Percentiles rank a stretch among this genome's conserved stretches.
Conservation (phyloP, 2,329 filamentous ascomycete species). For the Shiraia bambusicola region DNA sequence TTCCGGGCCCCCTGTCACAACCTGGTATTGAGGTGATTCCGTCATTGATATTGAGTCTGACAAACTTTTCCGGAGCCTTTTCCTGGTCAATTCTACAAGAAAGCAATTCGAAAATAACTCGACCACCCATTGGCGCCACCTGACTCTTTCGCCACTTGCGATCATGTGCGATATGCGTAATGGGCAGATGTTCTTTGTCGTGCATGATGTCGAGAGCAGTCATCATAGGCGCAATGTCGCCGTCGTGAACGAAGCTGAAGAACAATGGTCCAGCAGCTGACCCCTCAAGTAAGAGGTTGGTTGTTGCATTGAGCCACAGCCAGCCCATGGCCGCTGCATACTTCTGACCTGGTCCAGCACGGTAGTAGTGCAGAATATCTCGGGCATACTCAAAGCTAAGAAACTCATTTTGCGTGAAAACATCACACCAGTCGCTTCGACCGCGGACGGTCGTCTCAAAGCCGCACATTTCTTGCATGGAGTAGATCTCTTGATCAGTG, state of each 20-base stretch:
- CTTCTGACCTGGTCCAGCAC: conserved; percentile 58
- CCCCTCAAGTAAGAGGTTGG: conserved; percentile 50
- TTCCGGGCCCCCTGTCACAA: conserved; percentile 51
- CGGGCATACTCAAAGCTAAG: conserved; percentile 60
- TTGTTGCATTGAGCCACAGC: conserved; percentile 61
- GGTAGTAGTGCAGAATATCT: conserved; percentile 61
- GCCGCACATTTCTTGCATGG: conserved; percentile 64
- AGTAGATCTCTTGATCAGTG: conserved; percentile 53
- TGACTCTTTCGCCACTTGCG: conserved; percentile 59
- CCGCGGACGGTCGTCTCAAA: conserved; percentile 60
- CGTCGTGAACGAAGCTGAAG: conserved; percentile 63
- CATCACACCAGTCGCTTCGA: conserved; percentile 57
- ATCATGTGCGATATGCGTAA: conserved; percentile 46
- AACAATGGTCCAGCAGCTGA: conserved; percentile 51
- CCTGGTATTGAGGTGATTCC: conserved; percentile 53
- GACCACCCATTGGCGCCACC: conserved; percentile 59
- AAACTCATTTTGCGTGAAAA: conserved; percentile 59
- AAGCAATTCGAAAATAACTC: conserved; percentile 57
- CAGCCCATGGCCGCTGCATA: conserved; percentile 58
- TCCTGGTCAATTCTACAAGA: conserved; percentile 30
- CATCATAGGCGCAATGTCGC: conserved; percentile 59
- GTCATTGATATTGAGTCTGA: conserved; percentile 61
- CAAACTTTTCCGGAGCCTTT: conserved; percentile 31
- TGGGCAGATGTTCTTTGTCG: conserved; percentile 49
- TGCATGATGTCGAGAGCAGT: conserved; percentile 54